Evolutionary conservation across 164 flowering plant species (phyloP).

Genomic region (Berberis vulgaris): DNA sequence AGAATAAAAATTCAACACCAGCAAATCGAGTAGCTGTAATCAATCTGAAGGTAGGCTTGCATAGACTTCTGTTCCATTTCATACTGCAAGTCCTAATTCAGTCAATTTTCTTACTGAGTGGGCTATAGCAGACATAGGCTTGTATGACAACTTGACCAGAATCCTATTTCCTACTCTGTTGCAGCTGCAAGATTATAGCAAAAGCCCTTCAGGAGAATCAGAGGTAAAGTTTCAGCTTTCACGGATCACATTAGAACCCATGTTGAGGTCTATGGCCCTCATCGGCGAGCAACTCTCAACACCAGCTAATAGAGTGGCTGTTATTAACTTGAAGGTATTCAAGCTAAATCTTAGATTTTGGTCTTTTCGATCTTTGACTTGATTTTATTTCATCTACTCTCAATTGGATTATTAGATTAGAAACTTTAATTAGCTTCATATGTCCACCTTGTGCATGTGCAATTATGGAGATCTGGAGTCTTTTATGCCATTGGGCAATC

Average conservation of each 20-base stretch:
- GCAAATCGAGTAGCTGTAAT: slow-evolving; percentile 67
- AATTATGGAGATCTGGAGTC: too few relatives aligned
- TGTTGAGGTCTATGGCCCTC: slow-evolving; percentile 72
- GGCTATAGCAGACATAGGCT: too few relatives aligned
- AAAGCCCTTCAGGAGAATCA: slow-evolving; percentile 49
- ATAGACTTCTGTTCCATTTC: background rate
- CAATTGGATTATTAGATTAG: too few relatives aligned
- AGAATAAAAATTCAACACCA: slow-evolving; percentile 47
- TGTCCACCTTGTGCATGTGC: too few relatives aligned
- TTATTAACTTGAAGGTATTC: slow-evolving; percentile 46
- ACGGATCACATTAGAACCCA: slow-evolving; percentile 58
- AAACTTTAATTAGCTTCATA: too few relatives aligned
- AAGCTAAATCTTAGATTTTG: too few relatives aligned
- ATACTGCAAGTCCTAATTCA: background rate
- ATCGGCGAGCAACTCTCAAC: slow-evolving; percentile 63
- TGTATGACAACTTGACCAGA: too few relatives aligned
- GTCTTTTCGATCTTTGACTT: too few relatives aligned
- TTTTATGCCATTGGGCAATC: too few relatives aligned
- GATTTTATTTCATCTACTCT: too few relatives aligned
- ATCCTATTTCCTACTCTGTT: background rate
- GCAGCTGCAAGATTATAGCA: slow-evolving; percentile 74
- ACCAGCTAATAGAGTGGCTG: slow-evolving; percentile 32
- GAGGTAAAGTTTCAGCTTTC: slow-evolving; percentile 80
- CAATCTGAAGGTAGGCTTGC: slow-evolving; percentile 52
- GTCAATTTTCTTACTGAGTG: background rate